Evolutionary conservation across 768 basidiomycete genomes (phyloP), one percentile per base, ranked within the genome.

Genomic region (Heimioporus sp.): DNA sequence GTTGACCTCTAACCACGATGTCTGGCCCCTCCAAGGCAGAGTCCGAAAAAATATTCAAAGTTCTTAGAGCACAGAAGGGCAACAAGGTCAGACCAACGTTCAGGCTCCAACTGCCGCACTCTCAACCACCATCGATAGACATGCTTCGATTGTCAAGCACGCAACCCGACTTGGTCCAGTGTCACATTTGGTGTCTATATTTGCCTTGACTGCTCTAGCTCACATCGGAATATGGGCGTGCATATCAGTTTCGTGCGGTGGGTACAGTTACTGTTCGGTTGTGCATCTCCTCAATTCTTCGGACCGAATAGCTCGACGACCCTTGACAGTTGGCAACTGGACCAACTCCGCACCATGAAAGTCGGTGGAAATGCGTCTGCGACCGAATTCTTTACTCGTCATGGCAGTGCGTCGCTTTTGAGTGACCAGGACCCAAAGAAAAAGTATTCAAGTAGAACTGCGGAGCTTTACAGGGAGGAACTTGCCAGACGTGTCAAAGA

Each of bases 181-280:
- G 92, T 97, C 19, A 95, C 93, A 0, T 99, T 89, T 66, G 96
- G 92, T 32, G 86, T 98, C 13, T 98, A 98, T 72, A 94, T 99
- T 65, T 99, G 97, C 66, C 76, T 98, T 31, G 95, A 99, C 53
- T 99, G 97, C 77, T 98, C 96, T 5, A 90, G 88, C 58, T 75
- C 89, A 13, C 97, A 99, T 72, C 79, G 97, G 48, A 98, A 96
- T 68, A 86, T 98, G 84, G 97, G 97, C 61, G 96, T 98, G 20
- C 97, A 99, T 67, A 94, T 99, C 70, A 90, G 85, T 56, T 99
- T 99, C 63, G 96, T 99, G 39, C 77, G 95, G 92, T 94, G 66
- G 61, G 86, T 70, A 10, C 46, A 35, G 30, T 37, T 35, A 20
- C 24, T 12, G 32, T 34, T 42, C 3, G 24, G 30, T 10, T 42